Base-by-base conservation (phyloP, 345 rosid genomes). In the Toxicodendron radicans region DNA sequence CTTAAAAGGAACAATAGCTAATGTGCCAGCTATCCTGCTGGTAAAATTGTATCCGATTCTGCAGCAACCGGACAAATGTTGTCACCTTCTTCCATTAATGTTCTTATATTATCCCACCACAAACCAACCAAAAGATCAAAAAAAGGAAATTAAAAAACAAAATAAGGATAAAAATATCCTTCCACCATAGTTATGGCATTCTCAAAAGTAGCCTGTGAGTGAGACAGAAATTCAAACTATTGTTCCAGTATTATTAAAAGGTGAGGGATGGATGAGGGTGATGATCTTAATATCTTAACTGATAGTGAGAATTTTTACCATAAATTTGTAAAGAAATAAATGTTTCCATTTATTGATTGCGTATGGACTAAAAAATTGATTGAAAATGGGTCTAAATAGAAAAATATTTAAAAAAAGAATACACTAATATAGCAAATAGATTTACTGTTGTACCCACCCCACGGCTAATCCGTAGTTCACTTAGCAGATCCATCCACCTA, bases 401-500 rank as follows among this genome's bases (percentile, higher is more conserved):
- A n/a, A n/a, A 27, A 27, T 27, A 27, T 27, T 1, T 27, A 27
- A 27, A 27, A n/a, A 1, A 27, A 27, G 2, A 27, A 1, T 27
- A 27, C 2, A 27, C 30, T 27, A 27, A 27, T 27, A 27, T 27
- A 27, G 30, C 30, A 27, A 27, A 27, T 56, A 61, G 33, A 43
- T 76, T 64, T 64, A 52, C 43, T 46, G 51, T 14, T 45, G 41
- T 46, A 70, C 71, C 70, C 24, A 63, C 38, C 70, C 70, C 49
- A 64, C 11, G 59, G 38, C 65, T 43, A 46, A 57, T 53, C 41
- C 33, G 41, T 18, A 8, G 51, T n/a, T 10, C 6, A 18, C 52
- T 13, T 12, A 35, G 0, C 57, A 46, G 70, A 65, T 66, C 79
- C 75, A 64, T 64, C 75, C 52, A 76, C 69, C 75, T 70, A 70